phyloP scores from a whole-genome alignment of 768 basidiomycete genomes.

The Collybiopsis confluens region DNA sequence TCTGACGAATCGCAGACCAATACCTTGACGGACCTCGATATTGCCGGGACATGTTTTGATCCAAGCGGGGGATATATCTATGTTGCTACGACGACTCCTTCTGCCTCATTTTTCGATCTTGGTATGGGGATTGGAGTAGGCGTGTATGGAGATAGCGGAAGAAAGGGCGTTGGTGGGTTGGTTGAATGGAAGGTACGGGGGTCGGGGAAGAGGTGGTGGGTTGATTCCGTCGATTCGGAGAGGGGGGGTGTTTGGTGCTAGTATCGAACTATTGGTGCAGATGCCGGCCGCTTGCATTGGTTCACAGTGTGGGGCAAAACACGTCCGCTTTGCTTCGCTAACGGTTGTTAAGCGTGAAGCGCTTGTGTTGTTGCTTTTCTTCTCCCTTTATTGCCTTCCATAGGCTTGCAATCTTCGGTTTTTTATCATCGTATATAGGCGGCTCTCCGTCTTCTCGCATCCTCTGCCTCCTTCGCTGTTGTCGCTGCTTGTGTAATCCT shows the following conservation, averaged over 20 bases:
- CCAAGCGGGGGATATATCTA: constrained; percentile 65
- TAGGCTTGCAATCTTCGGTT: too few relatives aligned
- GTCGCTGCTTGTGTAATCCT: neutral
- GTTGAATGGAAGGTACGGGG: constrained; percentile 77
- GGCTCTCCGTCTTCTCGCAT: neutral
- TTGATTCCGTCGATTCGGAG: constrained; percentile 25
- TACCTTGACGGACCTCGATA: constrained; percentile 37
- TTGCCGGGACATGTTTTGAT: constrained; percentile 75
- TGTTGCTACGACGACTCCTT: constrained; percentile 48
- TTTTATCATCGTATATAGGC: neutral
- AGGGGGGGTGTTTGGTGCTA: neutral
- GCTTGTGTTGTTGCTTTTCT: too few relatives aligned
- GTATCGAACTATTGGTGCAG: neutral
- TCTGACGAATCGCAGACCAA: neutral
- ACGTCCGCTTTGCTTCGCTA: too few relatives aligned
- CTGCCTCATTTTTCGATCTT: constrained; percentile 59
- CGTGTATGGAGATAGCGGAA: too few relatives aligned
- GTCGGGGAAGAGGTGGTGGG: constrained; percentile 73
- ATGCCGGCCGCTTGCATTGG: neutral
- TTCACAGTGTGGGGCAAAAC: too few relatives aligned
- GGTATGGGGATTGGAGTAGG: constrained; percentile 52
- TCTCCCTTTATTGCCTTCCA: too few relatives aligned
- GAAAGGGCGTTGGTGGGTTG: constrained; percentile 23
- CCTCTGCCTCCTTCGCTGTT: neutral
- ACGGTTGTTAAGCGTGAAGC: too few relatives aligned